Conservation (phyloP, 805 yeast species). For the Teunomyces panamensis region DNA sequence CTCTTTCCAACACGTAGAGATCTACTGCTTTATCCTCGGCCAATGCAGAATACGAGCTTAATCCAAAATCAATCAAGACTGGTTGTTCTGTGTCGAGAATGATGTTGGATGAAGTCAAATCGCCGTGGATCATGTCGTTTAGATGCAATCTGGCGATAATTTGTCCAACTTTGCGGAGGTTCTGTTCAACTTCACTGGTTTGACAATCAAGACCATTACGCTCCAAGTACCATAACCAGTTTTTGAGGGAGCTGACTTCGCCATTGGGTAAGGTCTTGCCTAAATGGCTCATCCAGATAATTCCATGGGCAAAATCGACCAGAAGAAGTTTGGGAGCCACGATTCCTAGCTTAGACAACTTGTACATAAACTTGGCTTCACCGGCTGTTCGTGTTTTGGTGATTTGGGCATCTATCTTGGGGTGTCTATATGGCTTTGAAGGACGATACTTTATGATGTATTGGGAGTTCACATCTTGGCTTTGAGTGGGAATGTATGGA, state of each 20-base stretch:
- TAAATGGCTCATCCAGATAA: slow-evolving; percentile 84
- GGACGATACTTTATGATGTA: slow-evolving; percentile 85
- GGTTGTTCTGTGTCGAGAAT: slow-evolving; percentile 48
- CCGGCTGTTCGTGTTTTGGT: slow-evolving; percentile 80
- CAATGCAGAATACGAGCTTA: slow-evolving; percentile 70
- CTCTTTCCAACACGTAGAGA: slow-evolving; percentile 88
- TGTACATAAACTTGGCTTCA: slow-evolving; percentile 75
- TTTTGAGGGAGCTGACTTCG: slow-evolving; percentile 60
- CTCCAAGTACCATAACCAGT: slow-evolving; percentile 67
- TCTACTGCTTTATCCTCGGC: slow-evolving; percentile 98
- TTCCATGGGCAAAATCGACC: slow-evolving; percentile 73
- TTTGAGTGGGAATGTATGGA: slow-evolving; percentile 49
- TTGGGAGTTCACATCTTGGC: slow-evolving; percentile 21
- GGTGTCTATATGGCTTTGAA: slow-evolving; percentile 86
- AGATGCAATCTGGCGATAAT: slow-evolving; percentile 70
- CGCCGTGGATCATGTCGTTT: slow-evolving; percentile 87
- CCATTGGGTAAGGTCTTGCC: slow-evolving; percentile 57
- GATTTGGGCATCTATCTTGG: slow-evolving; percentile 68
- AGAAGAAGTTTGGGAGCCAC: slow-evolving; percentile 71
- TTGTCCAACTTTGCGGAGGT: slow-evolving; percentile 57
- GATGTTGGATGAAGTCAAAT: slow-evolving; percentile 86
- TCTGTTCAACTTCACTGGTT: slow-evolving; percentile 36
- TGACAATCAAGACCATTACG: slow-evolving; percentile 19
- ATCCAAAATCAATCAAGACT: slow-evolving; percentile 84
- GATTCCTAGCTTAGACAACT: slow-evolving; percentile 52